A percentile compares a stretch with the other conserved stretches of the same genome.
phyloP scores from a whole-genome alignment of 441 rosid species.

The Erodium texanum region DNA sequence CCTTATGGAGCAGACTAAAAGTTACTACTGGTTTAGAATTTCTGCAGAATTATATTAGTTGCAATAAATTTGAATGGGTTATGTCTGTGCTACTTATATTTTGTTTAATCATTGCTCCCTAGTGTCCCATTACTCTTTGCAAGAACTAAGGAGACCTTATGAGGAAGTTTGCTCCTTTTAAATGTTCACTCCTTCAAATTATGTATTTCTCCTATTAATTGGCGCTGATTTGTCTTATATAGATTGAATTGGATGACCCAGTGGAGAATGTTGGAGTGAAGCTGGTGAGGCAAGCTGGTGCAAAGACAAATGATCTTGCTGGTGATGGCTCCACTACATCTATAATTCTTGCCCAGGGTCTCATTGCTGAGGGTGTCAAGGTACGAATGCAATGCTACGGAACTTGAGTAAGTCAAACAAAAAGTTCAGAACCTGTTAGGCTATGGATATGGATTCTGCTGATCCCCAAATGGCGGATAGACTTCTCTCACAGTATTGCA shows the following conservation, averaged over 20 bases:
- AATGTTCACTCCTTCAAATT: neutral
- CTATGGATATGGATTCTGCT: neutral
- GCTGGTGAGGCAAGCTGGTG: constrained; percentile 92
- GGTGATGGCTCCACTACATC: constrained; percentile 96
- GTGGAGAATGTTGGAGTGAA: constrained; percentile 91
- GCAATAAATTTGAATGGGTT: too few species aligned
- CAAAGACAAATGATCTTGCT: constrained; percentile 80
- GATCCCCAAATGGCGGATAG: neutral
- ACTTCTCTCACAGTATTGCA: neutral
- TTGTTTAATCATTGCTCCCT: too few species aligned
- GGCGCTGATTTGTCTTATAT: constrained; percentile 15
- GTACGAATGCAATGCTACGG: constrained; percentile 23
- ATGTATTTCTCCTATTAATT: neutral
- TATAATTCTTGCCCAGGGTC: constrained; percentile 78
- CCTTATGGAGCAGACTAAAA: neutral
- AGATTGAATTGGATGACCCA: constrained; percentile 87
- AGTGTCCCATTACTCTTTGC: too few species aligned
- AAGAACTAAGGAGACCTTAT: neutral
- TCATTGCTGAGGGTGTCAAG: constrained; percentile 78
- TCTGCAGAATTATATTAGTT: neutral
- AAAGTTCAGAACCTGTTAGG: neutral
- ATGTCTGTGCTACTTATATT: too few species aligned
- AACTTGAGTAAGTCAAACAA: neutral
- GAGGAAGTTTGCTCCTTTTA: neutral
- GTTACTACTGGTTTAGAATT: neutral